These are phyloP conservation scores for Comarum palustre DNA, from an alignment of 306 rosid genomes.

Conservation along the genomic window DNA sequence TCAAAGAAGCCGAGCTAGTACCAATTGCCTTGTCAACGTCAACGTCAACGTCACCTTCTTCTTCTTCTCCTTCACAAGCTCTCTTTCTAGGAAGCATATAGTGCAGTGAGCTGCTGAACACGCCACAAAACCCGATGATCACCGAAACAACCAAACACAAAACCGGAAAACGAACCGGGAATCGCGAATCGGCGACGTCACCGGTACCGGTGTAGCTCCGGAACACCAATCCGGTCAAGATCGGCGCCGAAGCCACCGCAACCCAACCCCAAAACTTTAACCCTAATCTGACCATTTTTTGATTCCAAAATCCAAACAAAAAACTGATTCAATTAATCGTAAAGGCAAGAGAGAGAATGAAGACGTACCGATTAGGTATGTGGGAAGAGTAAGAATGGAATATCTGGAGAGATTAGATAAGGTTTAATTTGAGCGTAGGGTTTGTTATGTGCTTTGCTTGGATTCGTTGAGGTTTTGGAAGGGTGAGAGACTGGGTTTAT, in stretches of 20 bases:
- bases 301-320: slow-evolving; percentile 22
- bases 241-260: slow-evolving; percentile 18
- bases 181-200: not conserved
- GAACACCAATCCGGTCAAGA: slow-evolving; percentile 26
- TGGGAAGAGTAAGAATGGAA: slow-evolving; percentile 35
- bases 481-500: not conserved
- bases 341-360: not conserved
- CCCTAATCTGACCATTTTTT: slow-evolving; percentile 31
- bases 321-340: not conserved
- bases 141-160: slow-evolving; percentile 29
- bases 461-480: slow-evolving; percentile 4
- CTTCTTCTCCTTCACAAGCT: slow-evolving; percentile 63
- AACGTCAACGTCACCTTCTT: slow-evolving; percentile 41
- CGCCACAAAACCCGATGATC: slow-evolving; percentile 34
- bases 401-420: slow-evolving; percentile 25
- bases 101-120: slow-evolving; percentile 67
- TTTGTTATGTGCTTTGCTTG: not conserved
- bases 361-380: slow-evolving; percentile 48
- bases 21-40: slow-evolving; percentile 21
- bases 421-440: not conserved
- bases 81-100: slow-evolving; percentile 97
- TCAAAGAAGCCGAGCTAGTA: slow-evolving; percentile 3
- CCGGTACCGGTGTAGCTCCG: slow-evolving; percentile 2
- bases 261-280: slow-evolving; percentile 32
- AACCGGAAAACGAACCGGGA: slow-evolving; percentile 26